Evolutionary conservation across 139 green algal genomes (phyloP), one percentile per base, ranked within the genome.

Genomic region (Choricystis sp.): DNA sequence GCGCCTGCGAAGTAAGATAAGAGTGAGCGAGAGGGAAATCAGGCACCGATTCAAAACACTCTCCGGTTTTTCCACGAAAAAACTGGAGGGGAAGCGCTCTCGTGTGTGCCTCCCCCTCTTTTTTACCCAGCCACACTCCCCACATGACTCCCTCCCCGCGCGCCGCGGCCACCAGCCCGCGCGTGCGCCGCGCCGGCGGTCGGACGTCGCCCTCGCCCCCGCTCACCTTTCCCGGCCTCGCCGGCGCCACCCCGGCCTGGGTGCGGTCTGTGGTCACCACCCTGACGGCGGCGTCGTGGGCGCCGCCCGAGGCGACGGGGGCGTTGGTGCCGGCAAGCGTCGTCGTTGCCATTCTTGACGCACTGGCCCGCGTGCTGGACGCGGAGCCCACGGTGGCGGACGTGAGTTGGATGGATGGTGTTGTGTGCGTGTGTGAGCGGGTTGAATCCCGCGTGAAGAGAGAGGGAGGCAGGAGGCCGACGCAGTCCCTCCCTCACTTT

Each of bases 381-480:
- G 26, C 49, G 1, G 72, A 82, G 66, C 69, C 69, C 0, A 82
- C 66, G 3, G 61, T 82, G 0, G 3, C 79, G 40, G 72, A 79
- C 61, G 59, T 79, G 23, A 5, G 64, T 0, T 22, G 29, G 27
- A 2, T n/a, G 19, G 27, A 68, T 24, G n/a, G 5, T 25, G 3
- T 26, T n/a, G 3, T 31, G 29, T n/a, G 19, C 24, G 25, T 49
- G n/a, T n/a, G n/a, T 52, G 40, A 16, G 40, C 40, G 40, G 40
- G n/a, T n/a, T n/a, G n/a, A n/a, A n/a, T n/a, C 40, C 40, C 40
- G 9, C 40, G 16, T 52, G 40, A 52, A 16, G 40, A 52, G 40
- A 16, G 40, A 16, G 40, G 40, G 25, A 29, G 25, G 3, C 16
- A 56, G 48, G 48, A 56, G 19, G 48, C 48, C 48, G 48, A 19